Base-by-base conservation (phyloP, 495 filamentous ascomycete species). In the Xylaria venustula region DNA sequence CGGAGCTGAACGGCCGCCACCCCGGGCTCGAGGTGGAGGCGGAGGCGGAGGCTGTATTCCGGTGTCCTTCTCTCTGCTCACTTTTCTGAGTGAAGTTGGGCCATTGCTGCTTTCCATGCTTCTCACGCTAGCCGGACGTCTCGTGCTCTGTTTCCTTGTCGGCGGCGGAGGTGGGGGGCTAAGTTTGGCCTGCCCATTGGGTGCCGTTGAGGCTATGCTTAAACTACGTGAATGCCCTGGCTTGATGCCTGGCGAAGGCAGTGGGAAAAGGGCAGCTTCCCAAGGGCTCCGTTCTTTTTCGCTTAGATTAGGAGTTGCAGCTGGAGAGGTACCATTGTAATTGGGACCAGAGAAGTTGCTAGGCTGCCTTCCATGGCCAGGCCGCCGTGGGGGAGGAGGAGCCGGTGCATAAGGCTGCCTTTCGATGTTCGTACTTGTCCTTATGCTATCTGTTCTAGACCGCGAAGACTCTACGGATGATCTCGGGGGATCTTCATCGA, bases 21-120 rank as follows among this genome's bases (percentile, higher is more conserved):
- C 83, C 22, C 85, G 77, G 56, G 80, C 77, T 48, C 85, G 79
- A 15, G 84, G 86, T 28, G 86, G 85, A 8, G 87, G 87, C 20
- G 84, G 86, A 1, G 87, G 86, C 0, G 82, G 84, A 7, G 79
- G 71, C 15, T 64, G 60, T 22, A 53, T 19, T 26, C 53, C 64
- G 22, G 54, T 60, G 8, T 65, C 64, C 32, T 73, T 73, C 52
- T 71, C 69, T 40, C 53, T 65, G 26, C 67, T 62, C 30, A 66
- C 58, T 40, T 63, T 67, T 47, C 67, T 68, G 4, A 56, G 14
- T n/a, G 54, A 34, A 20, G 57, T 32, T 17, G 44, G 41, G 47
- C 74, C 63, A 61, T 65, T 60, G 22, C 78, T 32, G 61, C 71
- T 61, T 42, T 77, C 69, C 53, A 77, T 51, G 57, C 73, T 74